These are phyloP conservation scores for Zymoseptoria ardabiliae DNA, from an alignment of 2,329 filamentous ascomycete species.

Conservation along the genomic window DNA sequence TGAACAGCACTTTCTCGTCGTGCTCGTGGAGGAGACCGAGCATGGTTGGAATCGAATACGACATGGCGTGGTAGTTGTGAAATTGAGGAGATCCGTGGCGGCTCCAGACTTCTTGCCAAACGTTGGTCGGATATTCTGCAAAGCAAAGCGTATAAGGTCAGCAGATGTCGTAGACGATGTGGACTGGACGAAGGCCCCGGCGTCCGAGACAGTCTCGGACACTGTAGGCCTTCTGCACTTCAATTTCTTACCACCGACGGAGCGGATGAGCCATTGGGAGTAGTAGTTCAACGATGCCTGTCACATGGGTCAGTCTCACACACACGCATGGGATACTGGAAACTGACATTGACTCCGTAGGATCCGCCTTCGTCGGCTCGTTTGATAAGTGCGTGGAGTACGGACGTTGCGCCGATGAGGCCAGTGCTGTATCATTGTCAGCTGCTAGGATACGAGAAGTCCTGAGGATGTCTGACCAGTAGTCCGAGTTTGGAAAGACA, in stretches of 20 bases:
- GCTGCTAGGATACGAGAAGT: background rate
- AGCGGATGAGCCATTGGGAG: constrained; percentile 24
- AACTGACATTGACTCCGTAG: constrained; percentile 16
- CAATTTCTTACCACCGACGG: no score
- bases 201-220: no score
- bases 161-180: no score
- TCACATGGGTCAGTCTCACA: background rate
- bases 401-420: constrained; percentile 14
- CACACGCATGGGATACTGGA: background rate
- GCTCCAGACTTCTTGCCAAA: constrained; percentile 45
- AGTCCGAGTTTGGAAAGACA: constrained; percentile 20
- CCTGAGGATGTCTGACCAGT: constrained; percentile 10
- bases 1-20: constrained; percentile 36
- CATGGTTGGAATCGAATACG: constrained; percentile 34
- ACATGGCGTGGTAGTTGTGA: constrained; percentile 46
- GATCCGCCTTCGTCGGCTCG: constrained; percentile 21
- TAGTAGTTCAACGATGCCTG: constrained; percentile 19
- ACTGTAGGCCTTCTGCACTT: no score
- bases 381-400: constrained; percentile 19
- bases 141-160: no score
- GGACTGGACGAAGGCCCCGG: no score
- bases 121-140: constrained; percentile 19
- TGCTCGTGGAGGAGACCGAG: constrained; percentile 36
- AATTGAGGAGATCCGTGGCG: constrained; percentile 43
- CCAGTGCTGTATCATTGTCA: constrained; percentile 15